Conservation (phyloP, 768 basidiomycete species). For the Kwoniella botswanensis region DNA sequence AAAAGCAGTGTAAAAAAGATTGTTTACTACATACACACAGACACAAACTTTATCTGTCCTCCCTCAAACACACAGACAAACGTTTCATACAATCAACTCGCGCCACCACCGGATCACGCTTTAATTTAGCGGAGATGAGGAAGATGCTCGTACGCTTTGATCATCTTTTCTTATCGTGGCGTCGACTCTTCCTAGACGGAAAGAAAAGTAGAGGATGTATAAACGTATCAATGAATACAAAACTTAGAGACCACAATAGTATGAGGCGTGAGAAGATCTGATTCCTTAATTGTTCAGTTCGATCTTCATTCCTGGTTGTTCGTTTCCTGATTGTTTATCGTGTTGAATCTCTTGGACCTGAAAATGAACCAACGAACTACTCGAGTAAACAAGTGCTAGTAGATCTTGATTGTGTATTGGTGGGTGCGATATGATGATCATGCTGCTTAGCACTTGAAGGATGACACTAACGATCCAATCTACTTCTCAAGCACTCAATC, state of each 20-base stretch:
- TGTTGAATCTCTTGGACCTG: background rate
- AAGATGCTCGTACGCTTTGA: background rate
- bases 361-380: background rate
- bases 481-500: background rate
- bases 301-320: background rate
- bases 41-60: slow-evolving; percentile 6
- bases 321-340: background rate
- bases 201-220: background rate
- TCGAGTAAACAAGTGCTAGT: no score
- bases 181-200: background rate
- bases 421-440: background rate
- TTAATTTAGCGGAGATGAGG: background rate
- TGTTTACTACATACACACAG: slow-evolving; percentile 1
- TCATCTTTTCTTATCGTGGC: background rate
- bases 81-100: slow-evolving; percentile 8
- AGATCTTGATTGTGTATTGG: background rate
- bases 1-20: no score
- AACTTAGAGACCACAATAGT: background rate
- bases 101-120: background rate
- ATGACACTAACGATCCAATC: background rate
- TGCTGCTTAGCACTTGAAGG: background rate
- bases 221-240: background rate
- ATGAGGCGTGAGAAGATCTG: background rate
- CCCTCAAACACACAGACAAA: slow-evolving; percentile 4
- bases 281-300: background rate